phyloP scores from a whole-genome alignment of 2,329 filamentous ascomycete species.

The Hymenotorrendiella dingleyae region DNA sequence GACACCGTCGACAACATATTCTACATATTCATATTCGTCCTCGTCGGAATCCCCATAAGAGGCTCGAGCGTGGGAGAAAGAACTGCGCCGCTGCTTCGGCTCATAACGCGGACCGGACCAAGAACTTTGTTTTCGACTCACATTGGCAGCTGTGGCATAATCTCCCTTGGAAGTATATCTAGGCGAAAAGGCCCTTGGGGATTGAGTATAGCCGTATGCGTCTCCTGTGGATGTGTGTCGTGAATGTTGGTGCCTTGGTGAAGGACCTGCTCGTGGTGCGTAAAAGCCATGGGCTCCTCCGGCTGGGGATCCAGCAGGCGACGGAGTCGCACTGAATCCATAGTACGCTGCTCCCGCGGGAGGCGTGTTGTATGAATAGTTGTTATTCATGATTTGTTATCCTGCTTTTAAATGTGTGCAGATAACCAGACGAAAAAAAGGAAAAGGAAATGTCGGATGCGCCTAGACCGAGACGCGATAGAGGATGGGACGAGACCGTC shows the following conservation, averaged over 20 bases:
- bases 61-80: conserved; percentile 32
- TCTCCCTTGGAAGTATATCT: conserved; percentile 32
- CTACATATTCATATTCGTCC: conserved; percentile 31
- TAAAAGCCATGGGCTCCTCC: conserved; percentile 29
- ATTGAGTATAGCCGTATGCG: conserved; percentile 22
- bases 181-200: conserved; percentile 28
- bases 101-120: conserved; percentile 27
- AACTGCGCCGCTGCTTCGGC: conserved; percentile 27
- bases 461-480: conserved; percentile 22
- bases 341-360: conserved; percentile 26
- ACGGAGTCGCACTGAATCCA: conserved; percentile 29
- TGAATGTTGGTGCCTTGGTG: conserved; percentile 25
- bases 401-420: conserved; percentile 27
- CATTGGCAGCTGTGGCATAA: conserved; percentile 34
- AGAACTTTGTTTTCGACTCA: conserved; percentile 33
- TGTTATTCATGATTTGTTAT: conserved; percentile 29
- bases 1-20: conserved; percentile 25
- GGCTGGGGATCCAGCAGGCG: conserved; percentile 29
- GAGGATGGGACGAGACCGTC: conserved; percentile 30
- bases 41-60: conserved; percentile 33
- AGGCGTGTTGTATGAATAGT: conserved; percentile 26
- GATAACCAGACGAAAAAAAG: conserved; percentile 22
- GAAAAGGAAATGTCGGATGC: conserved; percentile 21
- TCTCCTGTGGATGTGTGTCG: conserved; percentile 29
- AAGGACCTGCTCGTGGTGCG: conserved; percentile 20